Base-by-base conservation (phyloP, 305 asterid genomes). In the Withania somnifera region DNA sequence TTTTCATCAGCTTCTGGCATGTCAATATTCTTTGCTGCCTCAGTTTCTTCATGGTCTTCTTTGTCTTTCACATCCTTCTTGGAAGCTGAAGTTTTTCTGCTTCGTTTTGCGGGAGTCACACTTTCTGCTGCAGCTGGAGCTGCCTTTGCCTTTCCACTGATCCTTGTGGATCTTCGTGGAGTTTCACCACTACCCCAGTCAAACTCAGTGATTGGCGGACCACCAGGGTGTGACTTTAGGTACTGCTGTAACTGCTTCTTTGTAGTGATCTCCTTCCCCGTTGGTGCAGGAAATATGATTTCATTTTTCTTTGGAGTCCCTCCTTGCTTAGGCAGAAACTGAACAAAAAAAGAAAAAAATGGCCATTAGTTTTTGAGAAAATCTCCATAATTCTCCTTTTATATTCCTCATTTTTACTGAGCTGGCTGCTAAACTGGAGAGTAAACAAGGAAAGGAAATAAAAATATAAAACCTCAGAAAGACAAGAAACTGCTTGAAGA, bases 181-280 rank as follows among this genome's bases (percentile, higher is more conserved):
- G 90, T 87, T 80, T 90, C 91, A 42, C 90, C 89, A 32, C 84
- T 83, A 36, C 91, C 90, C 91, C 93, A 90, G 80, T 90, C 88
- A 79, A 90, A 90, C 80, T 80, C 93, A 7, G 85, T 80, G 61
- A 85, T 60, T 42, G 76, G 57, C 15, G 91, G 91, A 36, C 88
- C 85, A 10, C 88, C 90, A 42, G 91, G 88, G 88, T 90, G 88
- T 11, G 91, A 85, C 58, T 88, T 90, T 42, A 90, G 86, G 82
- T 90, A 90, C 83, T 82, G 83, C 71, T 87, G 89, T 87, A 90
- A 79, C 60, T 90, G 90, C 53, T 77, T 88, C 47, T 77, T 87
- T 87, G 47, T 86, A 7, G 82, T 83, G 80, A 90, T 82, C 82
- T 88, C 90, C 77, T 90, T 91, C 45, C 93, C 93, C 5, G 90